A percentile compares a stretch with the other conserved stretches of the same genome.
phyloP scores from a whole-genome alignment of 1,139 yeast genomes.

The Blastobotrys proliferans region DNA sequence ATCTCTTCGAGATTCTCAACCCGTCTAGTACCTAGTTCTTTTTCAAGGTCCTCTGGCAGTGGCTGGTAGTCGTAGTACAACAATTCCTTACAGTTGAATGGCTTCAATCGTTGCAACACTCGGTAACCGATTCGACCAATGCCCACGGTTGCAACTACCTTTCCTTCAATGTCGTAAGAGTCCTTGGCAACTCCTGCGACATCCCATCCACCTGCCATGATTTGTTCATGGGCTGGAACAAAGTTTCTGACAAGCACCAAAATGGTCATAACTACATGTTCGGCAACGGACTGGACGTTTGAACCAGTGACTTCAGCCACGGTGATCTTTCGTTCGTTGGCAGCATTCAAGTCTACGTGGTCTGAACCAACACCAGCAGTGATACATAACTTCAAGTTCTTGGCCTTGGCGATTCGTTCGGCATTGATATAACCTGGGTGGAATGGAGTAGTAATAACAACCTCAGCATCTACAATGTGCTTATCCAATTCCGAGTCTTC shows the following conservation, averaged over 20 bases:
- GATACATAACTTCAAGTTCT: constrained; percentile 65
- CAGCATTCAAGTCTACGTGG: constrained; percentile 71
- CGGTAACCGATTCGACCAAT: constrained; percentile 81
- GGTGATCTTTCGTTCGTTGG: constrained; percentile 57
- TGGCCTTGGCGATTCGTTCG: constrained; percentile 65
- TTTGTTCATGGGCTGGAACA: constrained; percentile 73
- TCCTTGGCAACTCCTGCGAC: constrained; percentile 75
- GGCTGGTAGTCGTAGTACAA: constrained; percentile 75
- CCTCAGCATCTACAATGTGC: constrained; percentile 65
- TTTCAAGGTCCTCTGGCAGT: constrained; percentile 53
- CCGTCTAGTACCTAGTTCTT: constrained; percentile 56
- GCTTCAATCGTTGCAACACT: constrained; percentile 65
- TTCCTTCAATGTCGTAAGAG: constrained; percentile 71
- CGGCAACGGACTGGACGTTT: constrained; percentile 76
- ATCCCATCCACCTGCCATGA: constrained; percentile 62
- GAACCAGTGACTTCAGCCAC: constrained; percentile 83
- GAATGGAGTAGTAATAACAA: constrained; percentile 79
- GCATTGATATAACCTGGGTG: constrained; percentile 74
- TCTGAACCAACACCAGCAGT: constrained; percentile 89
- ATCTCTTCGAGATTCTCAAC: constrained; percentile 63
- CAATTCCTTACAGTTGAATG: constrained; percentile 71
- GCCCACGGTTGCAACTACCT: constrained; percentile 74
- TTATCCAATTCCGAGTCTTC: constrained; percentile 54
- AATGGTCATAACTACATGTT: constrained; percentile 74
- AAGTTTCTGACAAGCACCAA: constrained; percentile 69